Evolutionary conservation across 352 stramenopile genomes (phyloP).

Genomic region (Pythium aphanidermatum): DNA sequence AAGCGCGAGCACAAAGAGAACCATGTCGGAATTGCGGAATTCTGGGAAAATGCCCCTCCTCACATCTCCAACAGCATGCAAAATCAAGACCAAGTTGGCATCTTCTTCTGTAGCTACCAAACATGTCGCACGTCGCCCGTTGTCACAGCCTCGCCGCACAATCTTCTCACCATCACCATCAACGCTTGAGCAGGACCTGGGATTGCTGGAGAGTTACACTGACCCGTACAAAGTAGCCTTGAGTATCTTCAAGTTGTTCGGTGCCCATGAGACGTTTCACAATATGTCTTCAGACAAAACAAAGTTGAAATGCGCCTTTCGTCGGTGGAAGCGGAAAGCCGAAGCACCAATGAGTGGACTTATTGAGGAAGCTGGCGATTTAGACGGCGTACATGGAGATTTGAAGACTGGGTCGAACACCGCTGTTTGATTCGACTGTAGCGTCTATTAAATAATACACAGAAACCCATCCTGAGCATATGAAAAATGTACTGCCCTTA

Average conservation of each 20-base stretch:
- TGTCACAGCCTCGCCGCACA: slow-evolving; percentile 15
- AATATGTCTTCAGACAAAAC: slow-evolving; percentile 54
- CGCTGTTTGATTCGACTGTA: too few relatives aligned
- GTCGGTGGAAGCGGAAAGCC: slow-evolving; percentile 44
- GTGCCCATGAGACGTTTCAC: slow-evolving; percentile 58
- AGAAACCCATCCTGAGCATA: neutral
- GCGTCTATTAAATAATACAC: slow-evolving; percentile 10
- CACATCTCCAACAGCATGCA: slow-evolving; percentile 9
- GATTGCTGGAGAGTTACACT: slow-evolving; percentile 40
- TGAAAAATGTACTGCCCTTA: neutral
- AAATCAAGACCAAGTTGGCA: slow-evolving; percentile 1
- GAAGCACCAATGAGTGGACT: slow-evolving; percentile 9
- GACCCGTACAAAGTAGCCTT: slow-evolving; percentile 72
- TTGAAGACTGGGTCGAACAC: neutral
- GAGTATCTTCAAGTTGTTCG: slow-evolving; percentile 63
- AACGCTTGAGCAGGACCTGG: slow-evolving; percentile 33
- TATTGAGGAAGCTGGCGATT: slow-evolving; percentile 22
- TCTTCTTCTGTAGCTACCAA: slow-evolving; percentile 2
- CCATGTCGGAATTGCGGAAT: slow-evolving; percentile 23
- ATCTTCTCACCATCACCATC: slow-evolving; percentile 35
- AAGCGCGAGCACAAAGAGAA: slow-evolving; percentile 29
- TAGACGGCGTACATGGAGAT: neutral
- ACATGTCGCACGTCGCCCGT: slow-evolving; percentile 1
- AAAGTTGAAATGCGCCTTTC: slow-evolving; percentile 57
- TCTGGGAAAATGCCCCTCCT: slow-evolving; percentile 18